A percentile compares a stretch with the other conserved stretches of the same genome.
Conservation (phyloP, 306 rosid genomes). For the Cucumis melo region DNA sequence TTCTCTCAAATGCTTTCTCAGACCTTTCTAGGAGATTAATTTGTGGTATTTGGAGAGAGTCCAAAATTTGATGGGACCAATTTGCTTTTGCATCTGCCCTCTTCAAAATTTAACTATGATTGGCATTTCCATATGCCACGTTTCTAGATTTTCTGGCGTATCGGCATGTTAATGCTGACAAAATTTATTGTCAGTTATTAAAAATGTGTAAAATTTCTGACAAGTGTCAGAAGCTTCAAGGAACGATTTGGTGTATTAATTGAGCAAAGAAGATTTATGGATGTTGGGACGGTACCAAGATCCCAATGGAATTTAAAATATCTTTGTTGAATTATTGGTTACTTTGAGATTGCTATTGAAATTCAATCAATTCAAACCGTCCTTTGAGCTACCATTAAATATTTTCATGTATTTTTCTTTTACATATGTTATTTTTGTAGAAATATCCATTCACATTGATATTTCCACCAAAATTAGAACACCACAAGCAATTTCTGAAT, state of each 20-base stretch:
- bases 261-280: neutral
- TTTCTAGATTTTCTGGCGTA: neutral
- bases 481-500: too few species aligned
- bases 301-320: neutral
- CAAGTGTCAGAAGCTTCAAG: neutral
- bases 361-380: neutral
- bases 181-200: neutral
- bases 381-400: neutral
- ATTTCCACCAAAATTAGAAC: too few species aligned
- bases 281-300: neutral
- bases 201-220: neutral
- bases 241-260: neutral
- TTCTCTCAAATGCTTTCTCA: neutral
- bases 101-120: neutral
- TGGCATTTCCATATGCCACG: conserved; percentile 1
- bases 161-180: neutral
- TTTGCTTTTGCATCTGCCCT: neutral
- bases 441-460: too few species aligned
- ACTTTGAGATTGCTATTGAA: neutral
- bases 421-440: too few species aligned
- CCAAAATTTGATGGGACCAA: neutral
- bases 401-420: too few species aligned
- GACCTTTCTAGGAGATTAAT: neutral
- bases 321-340: neutral
- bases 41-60: neutral